Conservation (phyloP, 1,284 basidiomycete species). For the Trametes versicolor region DNA sequence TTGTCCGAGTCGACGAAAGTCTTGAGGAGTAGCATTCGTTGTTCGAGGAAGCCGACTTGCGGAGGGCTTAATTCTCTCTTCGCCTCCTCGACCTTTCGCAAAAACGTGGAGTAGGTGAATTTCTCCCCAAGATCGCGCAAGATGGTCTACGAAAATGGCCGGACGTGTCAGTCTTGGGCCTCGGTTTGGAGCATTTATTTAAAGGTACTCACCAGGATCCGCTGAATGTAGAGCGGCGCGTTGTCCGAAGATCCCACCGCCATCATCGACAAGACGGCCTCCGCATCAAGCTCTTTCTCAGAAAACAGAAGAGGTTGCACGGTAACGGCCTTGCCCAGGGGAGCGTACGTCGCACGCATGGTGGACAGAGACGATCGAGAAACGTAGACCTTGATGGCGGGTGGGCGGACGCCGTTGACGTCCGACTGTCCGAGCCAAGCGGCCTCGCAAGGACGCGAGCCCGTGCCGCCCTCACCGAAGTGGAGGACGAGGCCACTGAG, state of each 20-base stretch:
- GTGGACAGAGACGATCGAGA: conserved; percentile 69
- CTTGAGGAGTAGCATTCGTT: conserved; percentile 63
- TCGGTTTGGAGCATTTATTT: conserved; percentile 24
- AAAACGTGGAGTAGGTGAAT: conserved; percentile 58
- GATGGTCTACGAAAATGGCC: conserved; percentile 48
- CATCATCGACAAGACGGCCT: conserved; percentile 76
- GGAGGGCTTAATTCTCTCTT: conserved; percentile 62
- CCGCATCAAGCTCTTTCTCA: conserved; percentile 71
- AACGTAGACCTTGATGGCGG: conserved; percentile 66
- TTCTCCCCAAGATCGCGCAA: conserved; percentile 59
- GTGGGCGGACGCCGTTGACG: conserved; percentile 50
- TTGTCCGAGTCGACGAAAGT: conserved; percentile 56
- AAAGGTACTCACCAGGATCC: conserved; percentile 57
- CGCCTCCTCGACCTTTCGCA: conserved; percentile 52
- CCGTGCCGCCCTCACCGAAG: conserved; percentile 70
- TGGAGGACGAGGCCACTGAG: conserved; percentile 73
- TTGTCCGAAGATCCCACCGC: conserved; percentile 65
- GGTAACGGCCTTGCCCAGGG: conserved; percentile 56
- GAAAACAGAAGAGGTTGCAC: conserved; percentile 67
- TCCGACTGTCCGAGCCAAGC: conserved; percentile 63
- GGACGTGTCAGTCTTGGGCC: background rate
- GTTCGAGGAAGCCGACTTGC: conserved; percentile 63
- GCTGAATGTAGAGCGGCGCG: conserved; percentile 74
- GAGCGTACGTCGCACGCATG: conserved; percentile 64
- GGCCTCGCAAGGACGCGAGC: conserved; percentile 68